Percentiles rank a stretch among this genome's conserved stretches.
phyloP scores from a whole-genome alignment of 2,329 filamentous ascomycete species.

The Aphanocladium album region DNA sequence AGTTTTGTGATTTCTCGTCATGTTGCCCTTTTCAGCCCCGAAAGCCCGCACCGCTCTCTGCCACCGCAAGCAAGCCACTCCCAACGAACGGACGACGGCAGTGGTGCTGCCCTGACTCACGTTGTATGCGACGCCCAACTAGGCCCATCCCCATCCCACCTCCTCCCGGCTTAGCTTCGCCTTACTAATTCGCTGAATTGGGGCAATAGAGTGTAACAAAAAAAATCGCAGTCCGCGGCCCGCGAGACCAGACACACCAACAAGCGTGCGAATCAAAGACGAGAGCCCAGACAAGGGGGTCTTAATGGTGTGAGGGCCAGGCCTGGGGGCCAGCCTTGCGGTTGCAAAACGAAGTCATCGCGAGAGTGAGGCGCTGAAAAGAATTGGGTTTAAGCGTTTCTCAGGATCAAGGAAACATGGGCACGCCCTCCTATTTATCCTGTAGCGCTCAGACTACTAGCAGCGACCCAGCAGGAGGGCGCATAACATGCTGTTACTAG shows the following conservation, averaged over 20 bases:
- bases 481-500: conserved; percentile 1
- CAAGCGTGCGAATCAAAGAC: neutral
- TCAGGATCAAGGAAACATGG: neutral
- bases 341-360: neutral
- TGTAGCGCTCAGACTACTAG: neutral
- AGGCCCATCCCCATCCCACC: neutral
- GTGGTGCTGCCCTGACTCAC: neutral
- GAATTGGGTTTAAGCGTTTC: neutral
- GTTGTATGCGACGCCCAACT: no score
- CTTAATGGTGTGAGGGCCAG: neutral
- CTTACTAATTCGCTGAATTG: neutral
- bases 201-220: neutral
- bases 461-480: neutral
- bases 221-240: neutral
- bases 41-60: no score
- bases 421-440: neutral
- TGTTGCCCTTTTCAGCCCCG: no score
- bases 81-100: no score
- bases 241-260: neutral
- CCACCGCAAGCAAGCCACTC: neutral
- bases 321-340: no score
- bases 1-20: no score
- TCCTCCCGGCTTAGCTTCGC: neutral
- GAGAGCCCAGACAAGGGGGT: neutral
- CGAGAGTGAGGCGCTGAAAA: neutral